Conservation (phyloP, 106 monocot species). For the Gastrodia elata region DNA sequence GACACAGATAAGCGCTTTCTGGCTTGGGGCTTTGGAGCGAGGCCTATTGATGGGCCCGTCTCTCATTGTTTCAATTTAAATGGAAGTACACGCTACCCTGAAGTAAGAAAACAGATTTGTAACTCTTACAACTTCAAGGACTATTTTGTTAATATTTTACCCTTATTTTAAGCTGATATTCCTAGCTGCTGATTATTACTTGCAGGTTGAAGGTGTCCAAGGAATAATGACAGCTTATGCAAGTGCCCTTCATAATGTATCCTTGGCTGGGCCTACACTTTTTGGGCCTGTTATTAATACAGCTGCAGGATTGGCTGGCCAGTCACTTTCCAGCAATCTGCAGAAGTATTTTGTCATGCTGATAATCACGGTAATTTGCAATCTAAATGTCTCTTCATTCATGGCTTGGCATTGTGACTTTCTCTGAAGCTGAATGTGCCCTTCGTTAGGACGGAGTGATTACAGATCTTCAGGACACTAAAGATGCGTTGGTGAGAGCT, state of each 20-base stretch:
- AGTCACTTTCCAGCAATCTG: conserved; percentile 29
- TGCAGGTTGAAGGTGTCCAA: conserved; percentile 83
- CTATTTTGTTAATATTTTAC: neutral
- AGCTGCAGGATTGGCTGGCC: conserved; percentile 61
- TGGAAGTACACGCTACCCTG: conserved; percentile 75
- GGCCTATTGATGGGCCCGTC: conserved; percentile 95
- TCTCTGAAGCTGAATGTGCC: conserved; percentile 10
- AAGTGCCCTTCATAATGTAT: conserved; percentile 83
- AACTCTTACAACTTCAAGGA: neutral
- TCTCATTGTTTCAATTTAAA: conserved; percentile 97
- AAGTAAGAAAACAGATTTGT: conserved; percentile 52
- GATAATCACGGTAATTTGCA: conserved; percentile 61
- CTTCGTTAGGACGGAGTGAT: conserved; percentile 77
- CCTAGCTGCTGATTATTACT: conserved; percentile 14
- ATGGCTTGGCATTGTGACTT: too few species aligned
- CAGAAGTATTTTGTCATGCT: conserved; percentile 75
- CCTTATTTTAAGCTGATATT: neutral
- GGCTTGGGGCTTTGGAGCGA: conserved; percentile 97
- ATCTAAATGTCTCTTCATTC: neutral
- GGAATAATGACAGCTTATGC: conserved; percentile 88
- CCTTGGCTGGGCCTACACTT: conserved; percentile 88
- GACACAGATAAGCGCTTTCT: conserved; percentile 75
- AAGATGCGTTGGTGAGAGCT: conserved; percentile 73
- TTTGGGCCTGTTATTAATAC: conserved; percentile 73
- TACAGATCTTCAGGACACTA: conserved; percentile 90